phyloP scores from a whole-genome alignment of 345 rosid genomes.

The Mangifera indica region DNA sequence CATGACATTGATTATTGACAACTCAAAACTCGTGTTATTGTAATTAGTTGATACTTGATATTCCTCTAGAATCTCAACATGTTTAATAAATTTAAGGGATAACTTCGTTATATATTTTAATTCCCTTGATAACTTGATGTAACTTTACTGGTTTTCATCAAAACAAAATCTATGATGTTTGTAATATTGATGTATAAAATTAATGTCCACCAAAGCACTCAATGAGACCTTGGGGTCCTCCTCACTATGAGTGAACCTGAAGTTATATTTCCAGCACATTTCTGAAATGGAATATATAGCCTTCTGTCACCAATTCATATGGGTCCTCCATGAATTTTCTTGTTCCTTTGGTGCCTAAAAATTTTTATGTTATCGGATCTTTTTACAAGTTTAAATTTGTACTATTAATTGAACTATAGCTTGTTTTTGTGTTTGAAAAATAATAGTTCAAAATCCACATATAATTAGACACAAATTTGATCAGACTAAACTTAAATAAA shows the following conservation, averaged over 20 bases:
- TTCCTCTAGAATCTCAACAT: too few relatives aligned
- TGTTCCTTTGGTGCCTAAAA: neutral
- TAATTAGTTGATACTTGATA: too few relatives aligned
- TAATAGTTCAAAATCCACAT: neutral
- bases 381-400: neutral
- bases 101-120: too few relatives aligned
- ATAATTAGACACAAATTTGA: too few relatives aligned
- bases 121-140: neutral
- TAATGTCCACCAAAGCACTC: slow-evolving; percentile 6
- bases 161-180: too few relatives aligned
- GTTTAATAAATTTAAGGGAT: too few relatives aligned
- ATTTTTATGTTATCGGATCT: neutral
- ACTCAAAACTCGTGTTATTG: too few relatives aligned
- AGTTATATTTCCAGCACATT: slow-evolving; percentile 40
- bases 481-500: too few relatives aligned
- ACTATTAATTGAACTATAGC: neutral
- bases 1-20: too few relatives aligned
- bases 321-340: neutral
- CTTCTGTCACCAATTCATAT: neutral
- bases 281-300: slow-evolving; percentile 10
- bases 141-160: neutral
- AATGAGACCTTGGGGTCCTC: slow-evolving; percentile 23
- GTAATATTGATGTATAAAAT: neutral
- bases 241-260: slow-evolving; percentile 29
- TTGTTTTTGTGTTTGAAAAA: neutral